These are phyloP conservation scores for Tetracentron sinense DNA, from an alignment of 164 flowering plant genomes.

Conservation along the genomic window DNA sequence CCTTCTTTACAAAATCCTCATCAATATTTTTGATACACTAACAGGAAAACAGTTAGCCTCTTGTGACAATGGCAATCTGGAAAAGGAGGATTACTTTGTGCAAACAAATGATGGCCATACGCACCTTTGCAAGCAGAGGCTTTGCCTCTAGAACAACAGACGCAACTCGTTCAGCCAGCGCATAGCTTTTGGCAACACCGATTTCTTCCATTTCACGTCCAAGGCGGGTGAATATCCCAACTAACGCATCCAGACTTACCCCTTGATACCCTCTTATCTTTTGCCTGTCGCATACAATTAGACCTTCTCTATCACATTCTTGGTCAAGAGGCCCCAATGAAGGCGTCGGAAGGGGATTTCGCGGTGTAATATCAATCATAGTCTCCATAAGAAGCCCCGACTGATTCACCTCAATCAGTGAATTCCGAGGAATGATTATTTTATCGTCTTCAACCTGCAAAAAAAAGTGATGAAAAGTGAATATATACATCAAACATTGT, in stretches of 20 bases:
- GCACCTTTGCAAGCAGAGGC: constrained; percentile 82
- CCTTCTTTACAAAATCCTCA: too few relatives aligned
- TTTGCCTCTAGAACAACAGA: constrained; percentile 74
- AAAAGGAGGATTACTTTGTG: too few relatives aligned
- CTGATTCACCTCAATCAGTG: constrained; percentile 90
- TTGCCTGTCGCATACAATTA: constrained; percentile 90
- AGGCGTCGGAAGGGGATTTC: constrained; percentile 77
- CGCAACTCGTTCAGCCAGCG: constrained; percentile 68
- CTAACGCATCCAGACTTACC: constrained; percentile 87
- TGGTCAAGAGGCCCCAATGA: constrained; percentile 78
- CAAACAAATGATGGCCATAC: constrained; percentile 11
- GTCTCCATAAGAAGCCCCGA: constrained; percentile 99
- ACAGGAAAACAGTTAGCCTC: too few relatives aligned
- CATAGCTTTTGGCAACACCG: constrained; percentile 62
- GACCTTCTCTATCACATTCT: constrained; percentile 75
- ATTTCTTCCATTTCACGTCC: constrained; percentile 88
- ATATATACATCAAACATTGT: constrained; percentile 4
- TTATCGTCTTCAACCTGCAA: constrained; percentile 89
- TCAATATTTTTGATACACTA: too few relatives aligned
- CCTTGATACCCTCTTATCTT: constrained; percentile 76
- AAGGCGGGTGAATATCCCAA: constrained; percentile 86
- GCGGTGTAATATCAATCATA: constrained; percentile 89
- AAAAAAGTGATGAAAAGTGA: constrained; percentile 1
- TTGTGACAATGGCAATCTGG: too few relatives aligned
- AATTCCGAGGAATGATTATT: constrained; percentile 74